A percentile compares a stretch with the other conserved stretches of the same genome.
phyloP scores from a whole-genome alignment of 1,284 basidiomycete species.

The Calocybe gambosa region DNA sequence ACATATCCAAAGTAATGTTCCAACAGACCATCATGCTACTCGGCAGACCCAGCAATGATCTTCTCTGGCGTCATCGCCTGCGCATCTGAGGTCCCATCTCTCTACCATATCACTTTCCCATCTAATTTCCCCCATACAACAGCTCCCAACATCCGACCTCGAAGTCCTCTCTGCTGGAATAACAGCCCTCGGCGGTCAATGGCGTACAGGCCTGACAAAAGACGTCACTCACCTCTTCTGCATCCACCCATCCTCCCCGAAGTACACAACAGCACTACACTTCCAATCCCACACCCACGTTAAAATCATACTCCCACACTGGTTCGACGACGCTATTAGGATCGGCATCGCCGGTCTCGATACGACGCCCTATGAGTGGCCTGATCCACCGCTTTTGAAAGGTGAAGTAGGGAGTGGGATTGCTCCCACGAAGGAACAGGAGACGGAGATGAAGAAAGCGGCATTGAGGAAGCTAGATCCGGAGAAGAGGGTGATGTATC shows the following conservation, averaged over 20 bases:
- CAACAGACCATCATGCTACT: slow-evolving; percentile 57
- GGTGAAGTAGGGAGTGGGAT: too few species aligned
- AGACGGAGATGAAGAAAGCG: slow-evolving; percentile 20
- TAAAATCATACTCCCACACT: slow-evolving; percentile 68
- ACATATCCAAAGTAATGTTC: too few species aligned
- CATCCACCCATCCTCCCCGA: slow-evolving; percentile 33
- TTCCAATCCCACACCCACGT: slow-evolving; percentile 48
- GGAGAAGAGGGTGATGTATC: slow-evolving; percentile 40
- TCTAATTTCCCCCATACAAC: slow-evolving; percentile 67
- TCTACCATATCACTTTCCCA: slow-evolving; percentile 46
- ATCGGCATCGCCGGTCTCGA: slow-evolving; percentile 52
- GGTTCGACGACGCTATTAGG: slow-evolving; percentile 77
- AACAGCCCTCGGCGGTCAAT: slow-evolving; percentile 76
- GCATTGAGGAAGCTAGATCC: slow-evolving; percentile 26
- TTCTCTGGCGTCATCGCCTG: slow-evolving; percentile 80
- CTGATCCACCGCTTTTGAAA: slow-evolving; percentile 43
- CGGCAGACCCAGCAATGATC: slow-evolving; percentile 67
- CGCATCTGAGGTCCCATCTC: slow-evolving; percentile 48
- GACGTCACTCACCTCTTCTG: slow-evolving; percentile 86
- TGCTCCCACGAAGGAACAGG: slow-evolving; percentile 23
- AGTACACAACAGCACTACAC: slow-evolving; percentile 60
- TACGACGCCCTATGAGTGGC: slow-evolving; percentile 67
- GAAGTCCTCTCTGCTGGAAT: slow-evolving; percentile 74
- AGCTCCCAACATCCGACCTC: slow-evolving; percentile 58
- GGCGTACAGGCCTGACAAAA: slow-evolving; percentile 65